Base-by-base conservation (phyloP, 768 basidiomycete species). In the Royoungia palumana region DNA sequence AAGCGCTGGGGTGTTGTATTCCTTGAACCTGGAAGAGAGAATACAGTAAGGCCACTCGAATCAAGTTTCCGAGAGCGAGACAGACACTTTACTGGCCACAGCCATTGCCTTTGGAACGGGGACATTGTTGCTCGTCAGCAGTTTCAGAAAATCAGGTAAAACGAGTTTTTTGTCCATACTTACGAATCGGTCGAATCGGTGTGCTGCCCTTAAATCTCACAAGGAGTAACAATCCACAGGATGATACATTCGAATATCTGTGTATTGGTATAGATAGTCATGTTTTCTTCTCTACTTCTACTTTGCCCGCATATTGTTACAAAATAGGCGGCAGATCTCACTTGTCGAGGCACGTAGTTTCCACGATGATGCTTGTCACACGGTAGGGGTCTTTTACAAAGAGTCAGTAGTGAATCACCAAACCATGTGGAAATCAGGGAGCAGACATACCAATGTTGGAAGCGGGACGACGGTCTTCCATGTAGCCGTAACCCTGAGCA, bases 391-490 rank as follows among this genome's bases (percentile, higher is more conserved):
- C 90, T 92, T 42, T 47, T 35, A 35, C 53, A 49, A 41, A 36
- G 36, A 17, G 42, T 28, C 35, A 53, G 50, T 48, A 6, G 53
- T 32, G 40, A 41, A 22, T 56, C 17, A 16, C 4, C 9, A 14
- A 16, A 16, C 4, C 32, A 9, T 20, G 35, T 30, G 14, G 41
- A 28, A 12, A 49, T 50, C 46, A 25, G 42, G 37, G 6, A 47
- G n/a, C 48, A 34, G n/a, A 70, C 82, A 37, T 70, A 91, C 89
- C 95, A 56, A 96, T 89, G 79, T 99, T 99, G 68, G 94, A 96
- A 49, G 95, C 95, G 22, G 96, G 96, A 54, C 95, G 91, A 55
- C 95, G 82, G 74, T 96, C 94, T 67, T 97, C 94, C 57, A 97
- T 72, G 76, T 98, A 97, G 41, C 96, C 96, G 62, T 85, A 92